A percentile compares a stretch with the other conserved stretches of the same genome.
These are phyloP conservation scores for Gracilaria gracilis DNA, from an alignment of 23 red algal species.

Conservation along the genomic window DNA sequence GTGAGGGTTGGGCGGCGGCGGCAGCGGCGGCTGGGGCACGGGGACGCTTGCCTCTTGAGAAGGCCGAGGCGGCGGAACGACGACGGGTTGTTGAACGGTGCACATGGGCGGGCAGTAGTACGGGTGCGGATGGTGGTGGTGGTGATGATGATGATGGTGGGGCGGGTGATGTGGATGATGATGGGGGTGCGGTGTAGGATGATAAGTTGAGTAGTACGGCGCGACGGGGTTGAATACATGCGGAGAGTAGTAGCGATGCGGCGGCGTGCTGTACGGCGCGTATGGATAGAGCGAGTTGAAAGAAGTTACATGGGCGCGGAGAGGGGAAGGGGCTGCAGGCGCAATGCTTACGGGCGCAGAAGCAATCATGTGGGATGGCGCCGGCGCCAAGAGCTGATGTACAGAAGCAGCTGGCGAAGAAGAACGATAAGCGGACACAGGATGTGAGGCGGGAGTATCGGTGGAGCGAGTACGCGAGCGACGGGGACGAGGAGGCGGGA, in stretches of 20 bases:
- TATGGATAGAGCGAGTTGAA: background rate
- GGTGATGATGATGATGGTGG: background rate
- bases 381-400: background rate
- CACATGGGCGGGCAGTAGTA: background rate
- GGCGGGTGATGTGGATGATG: no score
- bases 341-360: constrained; percentile 23
- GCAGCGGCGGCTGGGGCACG: background rate
- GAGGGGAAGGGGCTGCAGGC: background rate
- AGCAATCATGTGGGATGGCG: background rate
- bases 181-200: background rate
- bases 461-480: constrained; percentile 40
- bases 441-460: constrained; percentile 1
- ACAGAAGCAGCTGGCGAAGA: background rate
- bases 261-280: constrained; percentile 19
- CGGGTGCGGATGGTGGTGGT: background rate
- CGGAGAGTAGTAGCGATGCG: constrained; percentile 14
- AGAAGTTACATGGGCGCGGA: constrained; percentile 22
- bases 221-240: background rate
- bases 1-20: background rate
- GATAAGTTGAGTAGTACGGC: constrained; percentile 25
- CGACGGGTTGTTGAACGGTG: background rate
- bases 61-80: background rate
- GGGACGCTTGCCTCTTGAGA: background rate
- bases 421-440: background rate
- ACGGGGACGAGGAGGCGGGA: constrained; percentile 75